Base-by-base conservation (phyloP, 2,329 filamentous ascomycete genomes). In the Beauveria bassiana region DNA sequence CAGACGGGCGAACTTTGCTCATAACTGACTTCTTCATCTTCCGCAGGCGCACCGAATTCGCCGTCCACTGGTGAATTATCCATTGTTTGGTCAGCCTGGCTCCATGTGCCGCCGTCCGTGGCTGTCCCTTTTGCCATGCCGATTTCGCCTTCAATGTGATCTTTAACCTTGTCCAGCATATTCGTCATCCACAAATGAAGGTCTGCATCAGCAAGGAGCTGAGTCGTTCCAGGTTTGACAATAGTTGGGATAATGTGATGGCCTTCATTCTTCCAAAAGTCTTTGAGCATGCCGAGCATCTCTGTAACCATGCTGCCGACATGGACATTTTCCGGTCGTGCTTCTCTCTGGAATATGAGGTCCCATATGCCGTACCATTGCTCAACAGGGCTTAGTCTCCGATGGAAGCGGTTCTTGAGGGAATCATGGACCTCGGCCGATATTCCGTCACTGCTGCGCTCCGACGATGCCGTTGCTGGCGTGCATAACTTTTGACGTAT, bases 321-420 rank as follows among this genome's bases (percentile, higher is more conserved):
- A 38, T 64, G 62, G 3, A 63, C 59, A 22, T 56, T 58, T 3
- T 46, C 22, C 1, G 46, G 59, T 1, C n/a, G 14, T 16, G 38
- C 3, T 6, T 50, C 55, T 2, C 52, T 55, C 3, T 34, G 51
- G n/a, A 67, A 67, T 0, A 67, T 45, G 31, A 64, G 59, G 1
- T 62, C n/a, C 65, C 64, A 66, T 18, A 67, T 64, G 5, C 50
- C n/a, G 14, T 64, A 56, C 65, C 65, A 67, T 38, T 67, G 64
- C 4, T 64, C 40, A 6, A 58, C 38, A 1, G 49, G 31, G 1
- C 46, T 61, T 2, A 63, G 40, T 8, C 57, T 63, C 3, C 59
- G 55, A n/a, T 59, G 31, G 1, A 61, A 58, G 3, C 61, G 62
- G 14, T 50, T 26, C 42, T 62, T 66, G 7, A 66, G 60, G 14